phyloP scores from a whole-genome alignment of 2,329 filamentous ascomycete genomes.

The Stemphylium lycopersici region DNA sequence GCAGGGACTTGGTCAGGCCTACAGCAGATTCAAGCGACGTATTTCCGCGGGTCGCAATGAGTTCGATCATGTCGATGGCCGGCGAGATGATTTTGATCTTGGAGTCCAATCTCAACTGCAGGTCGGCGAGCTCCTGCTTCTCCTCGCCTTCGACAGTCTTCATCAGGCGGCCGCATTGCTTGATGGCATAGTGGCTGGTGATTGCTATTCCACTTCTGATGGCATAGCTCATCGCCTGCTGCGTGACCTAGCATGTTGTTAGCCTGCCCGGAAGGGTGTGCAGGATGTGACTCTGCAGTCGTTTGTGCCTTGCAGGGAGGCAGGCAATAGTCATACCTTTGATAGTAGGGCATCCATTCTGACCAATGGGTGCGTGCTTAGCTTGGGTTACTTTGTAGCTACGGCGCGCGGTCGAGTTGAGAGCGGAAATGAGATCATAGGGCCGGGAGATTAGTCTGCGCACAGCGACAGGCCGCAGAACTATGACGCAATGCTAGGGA shows the following conservation, averaged over 20 bases:
- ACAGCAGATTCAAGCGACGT: slow-evolving; percentile 85
- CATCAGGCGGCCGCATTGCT: slow-evolving; percentile 78
- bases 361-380: slow-evolving; percentile 16
- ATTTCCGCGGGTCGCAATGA: slow-evolving; percentile 80
- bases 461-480: not conserved
- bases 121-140: slow-evolving; percentile 70
- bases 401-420: not conserved
- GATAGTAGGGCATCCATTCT: slow-evolving; percentile 74
- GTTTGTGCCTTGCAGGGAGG: slow-evolving; percentile 5
- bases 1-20: slow-evolving; percentile 78
- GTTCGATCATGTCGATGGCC: slow-evolving; percentile 88
- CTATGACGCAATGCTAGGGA: not conserved
- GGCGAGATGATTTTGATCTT: slow-evolving; percentile 94
- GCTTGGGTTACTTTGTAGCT: not conserved
- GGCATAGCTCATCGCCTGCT: slow-evolving; percentile 90
- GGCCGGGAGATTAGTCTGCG: not conserved
- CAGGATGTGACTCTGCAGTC: not conserved
- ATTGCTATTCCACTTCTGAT: slow-evolving; percentile 83
- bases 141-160: slow-evolving; percentile 73
- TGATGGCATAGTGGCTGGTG: slow-evolving; percentile 83
- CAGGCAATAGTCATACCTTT: slow-evolving; percentile 57
- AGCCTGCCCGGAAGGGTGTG: not conserved
- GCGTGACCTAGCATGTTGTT: slow-evolving; percentile 60
- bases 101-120: slow-evolving; percentile 77
- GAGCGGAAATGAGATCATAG: slow-evolving; percentile 6